Evolutionary conservation across 2,329 filamentous ascomycete genomes (phyloP), one percentile per base, ranked within the genome.

Genomic region (Ceratocystis huliohia): DNA sequence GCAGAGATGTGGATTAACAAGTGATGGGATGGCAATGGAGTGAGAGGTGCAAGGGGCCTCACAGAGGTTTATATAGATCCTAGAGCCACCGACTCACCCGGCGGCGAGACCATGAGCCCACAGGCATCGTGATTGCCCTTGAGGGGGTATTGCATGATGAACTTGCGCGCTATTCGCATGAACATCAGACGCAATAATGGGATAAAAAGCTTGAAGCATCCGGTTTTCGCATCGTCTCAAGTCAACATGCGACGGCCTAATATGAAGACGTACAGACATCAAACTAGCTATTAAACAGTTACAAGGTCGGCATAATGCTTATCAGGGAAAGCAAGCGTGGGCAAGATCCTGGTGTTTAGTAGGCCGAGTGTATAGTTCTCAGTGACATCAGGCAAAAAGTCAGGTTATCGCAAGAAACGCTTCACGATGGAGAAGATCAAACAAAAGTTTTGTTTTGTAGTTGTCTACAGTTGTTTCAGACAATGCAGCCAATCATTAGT

Each of bases 361-460:
- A 13, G 10, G 33, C 10, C 33, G 8, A 37, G 10, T 13, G 33
- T 37, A 37, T 13, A 37, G 33, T 13, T 37, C 10, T 37, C 8
- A 28, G 8, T 25, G 20, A 53, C 7, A 25, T 53, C 20, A 25
- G n/a, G 48, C 7, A 53, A 17, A 10, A 25, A 5, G 5, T 25
- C 48, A 53, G 6, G 48, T 22, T 22, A 25, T 25, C 25, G 48
- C n/a, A 57, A 33, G 15, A 57, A 30, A 30, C 30, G 53, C 53
- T 57, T 57, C 53, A 57, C 25, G 7, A 57, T 57, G 22, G 15
- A 28, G 66, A 22, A 48, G 63, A 68, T 68, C 66, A 68, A 65
- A 66, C 66, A 68, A 68, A 61, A 57, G 37, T 66, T 20, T 28
- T 5, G 64, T 57, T 59, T 57, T 15, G 25, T 20, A 20, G 20